Evolutionary conservation across 352 stramenopile genomes (phyloP).

Genomic region (Halophytophthora polymorphica): DNA sequence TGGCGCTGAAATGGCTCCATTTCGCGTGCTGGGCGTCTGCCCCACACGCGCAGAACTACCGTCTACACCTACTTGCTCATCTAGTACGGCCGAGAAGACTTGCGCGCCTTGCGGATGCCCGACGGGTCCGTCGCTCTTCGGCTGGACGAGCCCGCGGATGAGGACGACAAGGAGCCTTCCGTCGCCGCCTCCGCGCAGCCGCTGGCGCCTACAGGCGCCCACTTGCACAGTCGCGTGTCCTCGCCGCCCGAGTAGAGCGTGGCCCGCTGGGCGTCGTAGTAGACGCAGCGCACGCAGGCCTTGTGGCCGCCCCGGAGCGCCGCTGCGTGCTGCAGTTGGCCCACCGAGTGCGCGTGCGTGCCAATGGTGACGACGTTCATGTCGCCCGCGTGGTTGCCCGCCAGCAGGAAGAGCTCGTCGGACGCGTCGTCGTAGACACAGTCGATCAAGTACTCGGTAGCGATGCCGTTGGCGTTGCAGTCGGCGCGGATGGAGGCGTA

Average conservation of each 20-base stretch:
- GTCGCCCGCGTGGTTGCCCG: slow-evolving; percentile 73
- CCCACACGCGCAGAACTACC: too few species aligned
- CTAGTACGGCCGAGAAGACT: slow-evolving; percentile 73
- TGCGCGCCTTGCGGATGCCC: slow-evolving; percentile 68
- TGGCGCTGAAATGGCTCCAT: too few species aligned
- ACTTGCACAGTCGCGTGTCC: slow-evolving; percentile 83
- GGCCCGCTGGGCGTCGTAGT: slow-evolving; percentile 51
- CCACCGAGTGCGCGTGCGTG: slow-evolving; percentile 28
- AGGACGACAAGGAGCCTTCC: slow-evolving; percentile 4
- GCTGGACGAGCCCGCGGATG: slow-evolving; percentile 12
- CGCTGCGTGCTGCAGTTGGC: slow-evolving; percentile 50
- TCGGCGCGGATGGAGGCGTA: slow-evolving; percentile 72
- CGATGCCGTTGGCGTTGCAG: slow-evolving; percentile 59
- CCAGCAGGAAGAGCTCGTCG: slow-evolving; percentile 72
- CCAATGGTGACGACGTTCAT: slow-evolving; percentile 75
- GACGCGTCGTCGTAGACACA: slow-evolving; percentile 77
- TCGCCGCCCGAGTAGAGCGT: slow-evolving; percentile 84
- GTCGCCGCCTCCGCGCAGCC: neutral
- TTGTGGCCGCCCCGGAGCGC: slow-evolving; percentile 73
- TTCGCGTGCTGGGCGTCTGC: slow-evolving; percentile 3
- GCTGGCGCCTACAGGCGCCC: slow-evolving; percentile 24
- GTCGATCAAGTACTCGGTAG: slow-evolving; percentile 86
- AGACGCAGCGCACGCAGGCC: slow-evolving; percentile 74
- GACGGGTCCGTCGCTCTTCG: slow-evolving; percentile 37
- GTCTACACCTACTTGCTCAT: too few species aligned